Conservation (phyloP, 768 basidiomycete genomes). For the Mycena sanguinolenta region DNA sequence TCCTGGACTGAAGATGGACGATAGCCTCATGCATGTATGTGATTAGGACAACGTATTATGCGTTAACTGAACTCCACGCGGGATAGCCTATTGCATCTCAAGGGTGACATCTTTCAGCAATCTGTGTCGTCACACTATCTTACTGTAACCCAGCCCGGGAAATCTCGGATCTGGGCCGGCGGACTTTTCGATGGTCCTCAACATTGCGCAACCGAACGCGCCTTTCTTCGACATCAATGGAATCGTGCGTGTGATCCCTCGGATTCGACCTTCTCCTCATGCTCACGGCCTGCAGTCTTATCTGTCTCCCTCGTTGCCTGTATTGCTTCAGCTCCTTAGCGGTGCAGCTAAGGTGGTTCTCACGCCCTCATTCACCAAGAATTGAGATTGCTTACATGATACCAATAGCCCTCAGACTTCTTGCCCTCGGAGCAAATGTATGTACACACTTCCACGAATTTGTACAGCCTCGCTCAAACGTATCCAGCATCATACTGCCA, state of each 20-base stretch:
- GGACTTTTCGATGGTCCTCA: conserved; percentile 22
- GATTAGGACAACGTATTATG: background rate
- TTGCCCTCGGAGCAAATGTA: conserved; percentile 25
- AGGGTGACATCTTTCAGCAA: background rate
- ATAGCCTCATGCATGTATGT: conserved; percentile 48
- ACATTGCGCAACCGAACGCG: conserved; percentile 29
- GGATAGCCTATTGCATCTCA: conserved; percentile 26
- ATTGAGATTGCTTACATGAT: background rate
- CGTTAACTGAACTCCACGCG: background rate
- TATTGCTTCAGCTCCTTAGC: conserved; percentile 63
- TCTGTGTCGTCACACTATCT: too few relatives aligned
- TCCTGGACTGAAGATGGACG: conserved; percentile 41
- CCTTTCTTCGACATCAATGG: conserved; percentile 37
- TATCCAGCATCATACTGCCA: conserved; percentile 10
- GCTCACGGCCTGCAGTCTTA: conserved; percentile 35
- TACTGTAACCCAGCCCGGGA: conserved; percentile 5
- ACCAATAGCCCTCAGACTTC: conserved; percentile 16
- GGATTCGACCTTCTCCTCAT: background rate
- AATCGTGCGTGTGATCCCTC: conserved; percentile 16
- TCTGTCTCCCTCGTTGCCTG: conserved; percentile 52
- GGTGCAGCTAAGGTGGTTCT: conserved; percentile 52
- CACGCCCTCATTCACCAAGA: conserved; percentile 41
- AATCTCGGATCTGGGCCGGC: conserved; percentile 31
- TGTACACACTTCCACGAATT: background rate
- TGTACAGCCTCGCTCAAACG: background rate